Conservation (phyloP, 805 yeast genomes). For the Tetrapisispora nanseiensis region DNA sequence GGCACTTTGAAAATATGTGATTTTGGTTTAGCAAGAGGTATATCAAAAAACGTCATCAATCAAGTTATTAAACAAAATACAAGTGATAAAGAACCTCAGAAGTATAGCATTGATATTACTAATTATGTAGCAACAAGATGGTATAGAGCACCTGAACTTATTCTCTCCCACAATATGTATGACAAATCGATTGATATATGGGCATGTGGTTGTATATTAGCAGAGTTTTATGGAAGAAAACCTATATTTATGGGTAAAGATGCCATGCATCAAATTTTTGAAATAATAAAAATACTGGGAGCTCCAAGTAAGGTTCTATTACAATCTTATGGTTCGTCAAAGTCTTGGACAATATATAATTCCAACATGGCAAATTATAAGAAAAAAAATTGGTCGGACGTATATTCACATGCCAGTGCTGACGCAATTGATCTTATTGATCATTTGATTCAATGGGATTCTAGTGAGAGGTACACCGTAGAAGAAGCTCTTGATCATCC, state of each 20-base stretch:
- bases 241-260: constrained; percentile 75
- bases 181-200: constrained; percentile 75
- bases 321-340: constrained; percentile 35
- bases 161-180: constrained; percentile 50
- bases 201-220: constrained; percentile 89
- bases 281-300: constrained; percentile 63
- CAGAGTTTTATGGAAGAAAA: constrained; percentile 69
- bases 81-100: neutral
- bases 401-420: constrained; percentile 55
- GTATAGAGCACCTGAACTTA: constrained; percentile 91
- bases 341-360: constrained; percentile 38
- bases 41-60: constrained; percentile 27
- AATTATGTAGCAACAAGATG: constrained; percentile 90
- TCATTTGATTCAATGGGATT: constrained; percentile 55
- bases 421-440: constrained; percentile 45
- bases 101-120: constrained; percentile 39
- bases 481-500: constrained; percentile 48
- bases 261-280: constrained; percentile 59
- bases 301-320: constrained; percentile 47
- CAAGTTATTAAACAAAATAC: neutral
- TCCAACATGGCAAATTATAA: constrained; percentile 29
- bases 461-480: constrained; percentile 43
- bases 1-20: constrained; percentile 84
- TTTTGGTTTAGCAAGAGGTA: constrained; percentile 85
- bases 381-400: constrained; percentile 37